Evolutionary conservation across 2,329 filamentous ascomycete species (phyloP).

Genomic region (Dactylellina haptotyla): DNA sequence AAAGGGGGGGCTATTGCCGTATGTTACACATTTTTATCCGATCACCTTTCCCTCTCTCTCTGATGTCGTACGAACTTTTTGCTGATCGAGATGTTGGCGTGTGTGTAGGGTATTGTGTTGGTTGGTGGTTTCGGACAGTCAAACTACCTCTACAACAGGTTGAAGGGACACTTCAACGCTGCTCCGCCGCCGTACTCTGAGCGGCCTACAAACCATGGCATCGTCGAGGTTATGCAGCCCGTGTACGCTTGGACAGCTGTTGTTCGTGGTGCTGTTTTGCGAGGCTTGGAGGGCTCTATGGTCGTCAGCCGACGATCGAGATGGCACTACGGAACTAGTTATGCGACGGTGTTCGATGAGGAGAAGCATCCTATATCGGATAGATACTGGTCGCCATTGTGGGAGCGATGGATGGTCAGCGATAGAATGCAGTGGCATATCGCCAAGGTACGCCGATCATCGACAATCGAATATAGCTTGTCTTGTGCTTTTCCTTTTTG

Average conservation of each 20-base stretch:
- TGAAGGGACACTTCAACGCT: conserved; percentile 74
- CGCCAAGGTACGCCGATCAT: conserved; percentile 69
- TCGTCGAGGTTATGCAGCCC: conserved; percentile 82
- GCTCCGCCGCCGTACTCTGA: conserved; percentile 72
- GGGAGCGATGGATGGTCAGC: conserved; percentile 84
- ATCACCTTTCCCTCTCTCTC: conserved; percentile 4
- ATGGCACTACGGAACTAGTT: conserved; percentile 78
- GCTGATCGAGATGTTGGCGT: conserved; percentile 58
- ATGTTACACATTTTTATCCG: conserved; percentile 16
- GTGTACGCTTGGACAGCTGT: conserved; percentile 85
- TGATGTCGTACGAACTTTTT: conserved; percentile 7
- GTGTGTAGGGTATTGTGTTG: conserved; percentile 75
- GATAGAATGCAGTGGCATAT: conserved; percentile 90
- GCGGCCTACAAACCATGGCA: conserved; percentile 73
- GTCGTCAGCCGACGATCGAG: conserved; percentile 78
- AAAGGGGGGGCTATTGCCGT: conserved; percentile 69
- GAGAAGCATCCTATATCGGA: conserved; percentile 77
- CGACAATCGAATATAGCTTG: neutral
- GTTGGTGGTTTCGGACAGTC: conserved; percentile 85
- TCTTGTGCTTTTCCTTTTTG: neutral
- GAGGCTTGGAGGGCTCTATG: conserved; percentile 79
- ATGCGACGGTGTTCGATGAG: conserved; percentile 82
- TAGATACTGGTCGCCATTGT: conserved; percentile 80
- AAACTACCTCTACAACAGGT: conserved; percentile 76
- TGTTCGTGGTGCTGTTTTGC: conserved; percentile 78